Evolutionary conservation across 108 stramenopile genomes (phyloP), one percentile per base, ranked within the genome.

Genomic region (Aureococcus anophagefferens): DNA sequence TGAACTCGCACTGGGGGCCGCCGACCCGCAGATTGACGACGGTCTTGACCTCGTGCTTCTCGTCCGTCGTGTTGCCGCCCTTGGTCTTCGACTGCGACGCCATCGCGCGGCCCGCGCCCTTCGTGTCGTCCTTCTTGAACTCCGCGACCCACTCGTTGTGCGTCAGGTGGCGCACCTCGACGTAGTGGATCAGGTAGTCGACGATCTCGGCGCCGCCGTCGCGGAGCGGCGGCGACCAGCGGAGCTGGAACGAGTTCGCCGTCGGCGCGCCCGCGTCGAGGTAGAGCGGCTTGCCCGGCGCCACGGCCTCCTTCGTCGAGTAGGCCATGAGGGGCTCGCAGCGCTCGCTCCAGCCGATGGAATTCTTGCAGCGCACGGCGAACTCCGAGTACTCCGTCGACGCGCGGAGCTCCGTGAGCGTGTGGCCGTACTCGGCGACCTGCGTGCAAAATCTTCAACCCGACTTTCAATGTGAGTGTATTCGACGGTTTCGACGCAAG

Each of bases 311-410:
- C n/a, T 64, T 30, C 11, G 77, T 82, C n/a, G 30, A 37, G 31
- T 76, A 64, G 1, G 32, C 63, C 46, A 63, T 65, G 14, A 79
- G 59, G 13, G 81, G 68, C 29, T 59, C 37, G 65, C 74, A 66
- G 37, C 51, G 72, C 0, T 77, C 70, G 35, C 78, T 68, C 81
- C 81, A 82, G 30, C 74, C 81, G 40, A 65, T 29, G 28, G 33
- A 16, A 33, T 79, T 76, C 33, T 67, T 63, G 51, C 78, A 72
- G 35, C 78, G 76, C 5, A 82, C 34, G 34, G 35, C 28, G 46
- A 79, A 71, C 63, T 69, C 46, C 0, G 33, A 29, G 72, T 79
- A 79, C 35, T 72, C 70, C 21, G 74, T 79, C 9, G 62, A 34
- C 0, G 72, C 64, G 21, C 37, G 46, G 17, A 82, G 68, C 33